Evolutionary conservation across 257 asterid species (phyloP).

Genomic region (Solanum habrochaites): DNA sequence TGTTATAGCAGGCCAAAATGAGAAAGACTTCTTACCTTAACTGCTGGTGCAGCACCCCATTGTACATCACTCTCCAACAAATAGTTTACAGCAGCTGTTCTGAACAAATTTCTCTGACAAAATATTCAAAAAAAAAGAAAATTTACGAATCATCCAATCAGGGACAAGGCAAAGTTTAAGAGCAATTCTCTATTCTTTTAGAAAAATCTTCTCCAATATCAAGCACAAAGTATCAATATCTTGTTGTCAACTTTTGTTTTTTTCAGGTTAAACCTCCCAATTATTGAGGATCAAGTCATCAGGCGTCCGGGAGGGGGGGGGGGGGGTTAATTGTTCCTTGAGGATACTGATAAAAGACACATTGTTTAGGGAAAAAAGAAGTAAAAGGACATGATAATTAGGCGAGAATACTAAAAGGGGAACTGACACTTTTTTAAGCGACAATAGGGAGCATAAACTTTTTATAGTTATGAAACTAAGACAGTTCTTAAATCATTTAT

Average conservation of each 20-base stretch:
- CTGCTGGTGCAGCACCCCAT: constrained; percentile 93
- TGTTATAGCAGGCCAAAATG: background rate
- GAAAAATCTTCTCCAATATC: background rate
- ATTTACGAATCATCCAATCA: background rate
- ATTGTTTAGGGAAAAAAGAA: background rate
- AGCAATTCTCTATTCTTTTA: background rate
- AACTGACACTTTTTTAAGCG: background rate
- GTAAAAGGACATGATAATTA: background rate
- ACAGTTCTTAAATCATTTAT: background rate
- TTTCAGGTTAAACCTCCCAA: background rate
- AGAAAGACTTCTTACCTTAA: constrained; percentile 43
- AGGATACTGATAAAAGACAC: background rate
- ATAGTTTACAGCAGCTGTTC: constrained; percentile 84
- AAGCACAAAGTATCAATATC: background rate
- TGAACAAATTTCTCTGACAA: constrained; percentile 63
- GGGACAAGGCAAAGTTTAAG: background rate
- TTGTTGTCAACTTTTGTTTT: background rate
- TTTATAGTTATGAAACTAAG: background rate
- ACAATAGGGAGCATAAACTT: background rate
- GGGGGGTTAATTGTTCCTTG: background rate
- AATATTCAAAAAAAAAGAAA: constrained; percentile 5
- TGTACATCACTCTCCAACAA: constrained; percentile 87
- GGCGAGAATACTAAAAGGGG: background rate
- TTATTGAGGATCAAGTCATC: background rate
- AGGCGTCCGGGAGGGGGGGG: background rate